Evolutionary conservation across 2,329 filamentous ascomycete genomes (phyloP).

Genomic region (Epichloe sylvatica): DNA sequence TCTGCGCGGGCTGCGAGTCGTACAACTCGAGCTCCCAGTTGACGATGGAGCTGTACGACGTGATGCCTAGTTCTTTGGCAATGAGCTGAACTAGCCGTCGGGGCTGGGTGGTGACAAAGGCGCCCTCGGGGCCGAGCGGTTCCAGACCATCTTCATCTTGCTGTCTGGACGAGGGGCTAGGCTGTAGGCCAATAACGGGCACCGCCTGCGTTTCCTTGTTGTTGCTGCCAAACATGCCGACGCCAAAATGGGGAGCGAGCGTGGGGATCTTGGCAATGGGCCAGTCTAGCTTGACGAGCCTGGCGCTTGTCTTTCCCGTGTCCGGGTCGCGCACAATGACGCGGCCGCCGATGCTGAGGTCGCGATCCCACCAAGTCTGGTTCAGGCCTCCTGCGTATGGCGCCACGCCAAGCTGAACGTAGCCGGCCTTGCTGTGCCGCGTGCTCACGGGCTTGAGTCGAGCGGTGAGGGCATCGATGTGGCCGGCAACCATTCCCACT

Average conservation of each 20-base stretch:
- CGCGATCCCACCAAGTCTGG: constrained; percentile 92
- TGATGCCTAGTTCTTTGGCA: constrained; percentile 58
- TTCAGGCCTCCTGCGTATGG: constrained; percentile 84
- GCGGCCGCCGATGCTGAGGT: constrained; percentile 78
- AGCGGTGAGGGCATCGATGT: constrained; percentile 84
- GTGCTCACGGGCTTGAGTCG: constrained; percentile 83
- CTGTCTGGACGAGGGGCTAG: constrained; percentile 46
- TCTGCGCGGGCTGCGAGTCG: constrained; percentile 71
- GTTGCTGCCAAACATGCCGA: constrained; percentile 49
- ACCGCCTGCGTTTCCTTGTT: constrained; percentile 91
- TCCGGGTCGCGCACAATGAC: constrained; percentile 65
- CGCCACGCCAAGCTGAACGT: constrained; percentile 77
- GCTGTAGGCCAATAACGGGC: constrained; percentile 78
- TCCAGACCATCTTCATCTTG: constrained; percentile 20
- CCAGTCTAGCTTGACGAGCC: constrained; percentile 85
- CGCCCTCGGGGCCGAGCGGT: constrained; percentile 46
- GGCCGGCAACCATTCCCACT: constrained; percentile 75
- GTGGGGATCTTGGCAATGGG: constrained; percentile 88
- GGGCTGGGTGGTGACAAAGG: constrained; percentile 74
- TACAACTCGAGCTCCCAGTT: constrained; percentile 98
- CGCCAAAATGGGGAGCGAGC: constrained; percentile 85
- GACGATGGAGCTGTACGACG: constrained; percentile 58
- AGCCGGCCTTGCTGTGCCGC: constrained; percentile 73
- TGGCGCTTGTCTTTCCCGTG: constrained; percentile 62
- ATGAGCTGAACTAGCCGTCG: constrained; percentile 75